Evolutionary conservation across 176 grass and related monocot species (phyloP), one percentile per base, ranked within the genome.

Genomic region (Oryza glumipatula): DNA sequence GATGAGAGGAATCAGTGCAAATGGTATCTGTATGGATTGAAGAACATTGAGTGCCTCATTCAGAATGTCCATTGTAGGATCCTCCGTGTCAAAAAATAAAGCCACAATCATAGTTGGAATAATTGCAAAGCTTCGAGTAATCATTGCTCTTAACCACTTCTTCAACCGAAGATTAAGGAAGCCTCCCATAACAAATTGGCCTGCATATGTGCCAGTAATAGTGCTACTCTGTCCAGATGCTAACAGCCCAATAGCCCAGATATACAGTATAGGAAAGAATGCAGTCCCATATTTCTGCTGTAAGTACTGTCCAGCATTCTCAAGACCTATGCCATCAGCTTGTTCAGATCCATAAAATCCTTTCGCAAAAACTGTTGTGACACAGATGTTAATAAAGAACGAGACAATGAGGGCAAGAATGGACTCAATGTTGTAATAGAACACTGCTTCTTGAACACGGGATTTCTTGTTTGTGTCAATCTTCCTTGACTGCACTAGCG

Each of bases 161-260:
- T 97, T 97, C 80, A 97, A 61, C 38, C 92, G 90, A 90, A 97
- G 95, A 89, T 97, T 97, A 56, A 97, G 85, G 68, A 97, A 97
- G 64, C 95, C 95, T 28, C 95, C 90, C 95, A 97, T 97, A 47
- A 97, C 86, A 73, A 97, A 97, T 80, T 97, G 95, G 26, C 95
- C 95, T 26, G 95, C 95, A 2, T 97, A 97, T 35, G 95, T 97
- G 28, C 95, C 95, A 56, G 95, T 94, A 43, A 97, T 91, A 8
- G 95, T 97, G 84, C 95, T 97, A 43, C 95, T 97, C 86, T 97
- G 95, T 63, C 95, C 95, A 70, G 95, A 97, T 61, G 95, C 95
- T 81, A 97, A 82, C 69, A 97, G 70, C 43, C 95, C 95, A 79
- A 94, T 91, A 73, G 86, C 95, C 95, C 95, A 97, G 16, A 97